Base-by-base conservation (phyloP, 345 rosid species). In the Acer saccharum region DNA sequence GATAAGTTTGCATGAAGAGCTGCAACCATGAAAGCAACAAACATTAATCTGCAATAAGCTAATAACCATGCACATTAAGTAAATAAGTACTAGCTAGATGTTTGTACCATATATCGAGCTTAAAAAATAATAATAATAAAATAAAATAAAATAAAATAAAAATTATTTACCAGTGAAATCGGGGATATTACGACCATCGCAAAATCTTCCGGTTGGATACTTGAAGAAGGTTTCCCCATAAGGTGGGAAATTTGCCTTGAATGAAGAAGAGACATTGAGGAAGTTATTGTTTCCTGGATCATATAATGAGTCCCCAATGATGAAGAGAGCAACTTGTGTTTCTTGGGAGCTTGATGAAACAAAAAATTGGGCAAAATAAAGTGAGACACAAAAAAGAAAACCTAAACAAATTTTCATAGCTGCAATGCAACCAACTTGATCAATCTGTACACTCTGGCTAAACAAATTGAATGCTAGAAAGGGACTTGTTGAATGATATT, bases 231-330 rank as follows among this genome's bases (percentile, higher is more conserved):
- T 32, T 18, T 74, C 48, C 23, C 77, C 77, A 5, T 74, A 29
- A 3, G 77, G 70, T n/a, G 9, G 14, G 27, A 23, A 52, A 52
- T 70, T 70, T 70, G 73, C 73, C 62, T 9, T 44, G 10, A 6
- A 6, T 27, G 27, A 21, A 1, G 27, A 14, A 14, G 79, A 73
- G 55, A 77, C 71, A 64, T 77, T 71, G 41, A 83, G 75, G 44
- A 73, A 83, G 76, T 83, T 80, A 14, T 85, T 85, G 65, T 83
- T 79, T 35, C 88, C 88, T 1, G 72, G 76, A 52, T 87, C 87
- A 20, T 77, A 81, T 0, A 78, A 0, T 0, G 90, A 85, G 61
- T 87, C 90, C n/a, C 90, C 88, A 20, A 85, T 81, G 2, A 83
- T 43, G 72, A 85, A 81, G 41, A 87, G 18, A 1, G 85, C 75